phyloP scores from a whole-genome alignment of 345 rosid genomes.

The Garcia nutans region DNA sequence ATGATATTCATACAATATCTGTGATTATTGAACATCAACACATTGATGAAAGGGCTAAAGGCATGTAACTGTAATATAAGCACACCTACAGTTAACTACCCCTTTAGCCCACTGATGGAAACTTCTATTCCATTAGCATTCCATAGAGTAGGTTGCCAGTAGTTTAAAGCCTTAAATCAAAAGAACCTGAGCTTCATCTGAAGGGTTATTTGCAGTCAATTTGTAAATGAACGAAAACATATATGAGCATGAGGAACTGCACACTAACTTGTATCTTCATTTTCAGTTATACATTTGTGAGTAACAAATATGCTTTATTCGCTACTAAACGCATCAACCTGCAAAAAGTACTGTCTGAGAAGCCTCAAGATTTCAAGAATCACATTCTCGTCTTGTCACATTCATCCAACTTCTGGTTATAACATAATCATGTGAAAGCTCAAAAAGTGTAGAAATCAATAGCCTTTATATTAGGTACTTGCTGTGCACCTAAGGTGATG shows the following conservation, averaged over 20 bases:
- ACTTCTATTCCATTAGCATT: not conserved
- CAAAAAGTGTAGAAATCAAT: not conserved
- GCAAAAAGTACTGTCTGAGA: not conserved
- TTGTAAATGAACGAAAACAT: not conserved
- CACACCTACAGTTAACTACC: not conserved
- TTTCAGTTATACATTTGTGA: not conserved
- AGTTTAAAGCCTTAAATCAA: not conserved
- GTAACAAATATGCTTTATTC: not conserved
- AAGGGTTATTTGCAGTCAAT: not conserved
- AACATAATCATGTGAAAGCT: not conserved
- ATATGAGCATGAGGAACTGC: not conserved
- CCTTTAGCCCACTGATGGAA: not conserved
- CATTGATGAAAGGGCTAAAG: not conserved
- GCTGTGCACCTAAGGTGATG: slow-evolving; percentile 80
- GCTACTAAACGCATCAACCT: not conserved
- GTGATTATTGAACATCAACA: not conserved
- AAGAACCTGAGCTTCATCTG: not conserved
- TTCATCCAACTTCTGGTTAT: not conserved
- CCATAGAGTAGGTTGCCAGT: not conserved
- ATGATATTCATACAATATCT: not conserved
- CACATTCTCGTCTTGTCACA: not conserved
- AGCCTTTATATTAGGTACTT: slow-evolving; percentile 30
- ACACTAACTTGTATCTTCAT: not conserved
- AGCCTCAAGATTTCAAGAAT: not conserved
- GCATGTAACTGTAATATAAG: not conserved